Base-by-base conservation (phyloP, 257 asterid genomes). In the Mentha longifolia region DNA sequence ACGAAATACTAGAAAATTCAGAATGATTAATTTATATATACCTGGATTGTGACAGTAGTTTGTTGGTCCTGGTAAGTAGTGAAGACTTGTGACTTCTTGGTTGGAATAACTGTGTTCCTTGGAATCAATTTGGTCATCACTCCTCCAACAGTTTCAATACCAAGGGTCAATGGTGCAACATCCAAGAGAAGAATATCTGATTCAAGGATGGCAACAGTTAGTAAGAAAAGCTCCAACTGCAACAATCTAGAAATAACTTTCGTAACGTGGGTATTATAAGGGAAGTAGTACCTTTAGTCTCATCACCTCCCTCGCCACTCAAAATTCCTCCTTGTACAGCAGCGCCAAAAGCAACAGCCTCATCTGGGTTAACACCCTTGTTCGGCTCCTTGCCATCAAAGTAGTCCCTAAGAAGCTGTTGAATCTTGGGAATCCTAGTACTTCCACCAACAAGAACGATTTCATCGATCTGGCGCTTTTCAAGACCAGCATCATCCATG, bases 71-170 rank as follows among this genome's bases (percentile, higher is more conserved):
- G 99, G 92, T 94, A 94, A 37, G 99, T 91, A 4, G 99, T 94
- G 78, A 94, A 94, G 60, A 88, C 96, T 81, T 94, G 99, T 35
- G 99, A 94, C 66, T 94, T 94, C 73, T 94, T 91, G 65, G 98
- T 89, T 30, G 99, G 99, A 65, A 94, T 88, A 47, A 89, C 98
- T 0, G 97, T 94, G 86, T 94, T 94, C 74, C 97, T 88, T 19
- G 99, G 99, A 69, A 94, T 94, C 86, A 94, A 89, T 83, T 91
- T 94, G 82, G 99, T 94, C 99, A 94, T 94, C 65, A 91, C 99
- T 33, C 98, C 99, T 31, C 98, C 98, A 67, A 93, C 98, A 9
- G 98, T 90, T 84, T 93, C 98, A 74, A 93, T 93, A 71, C 98
- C 99, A 65, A 94, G 96, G 70, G 98, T 91, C 76, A 94, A 76